Percentiles rank a stretch among this genome's conserved stretches.
phyloP scores from a whole-genome alignment of 257 asterid species.

The Scutellaria minor region DNA sequence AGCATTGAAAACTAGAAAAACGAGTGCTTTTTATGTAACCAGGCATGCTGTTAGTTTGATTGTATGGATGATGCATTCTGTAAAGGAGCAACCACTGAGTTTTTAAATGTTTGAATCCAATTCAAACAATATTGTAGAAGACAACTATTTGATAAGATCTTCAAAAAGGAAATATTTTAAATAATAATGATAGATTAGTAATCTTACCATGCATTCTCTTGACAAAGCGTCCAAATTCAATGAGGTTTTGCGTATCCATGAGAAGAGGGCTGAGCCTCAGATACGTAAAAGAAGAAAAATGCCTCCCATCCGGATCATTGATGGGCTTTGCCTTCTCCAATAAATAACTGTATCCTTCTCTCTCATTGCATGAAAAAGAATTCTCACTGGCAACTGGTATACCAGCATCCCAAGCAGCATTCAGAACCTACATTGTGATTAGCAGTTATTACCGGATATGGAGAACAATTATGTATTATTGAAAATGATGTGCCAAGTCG shows the following conservation, averaged over 20 bases:
- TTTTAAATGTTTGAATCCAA: slow-evolving; percentile 15
- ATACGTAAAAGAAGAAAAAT: slow-evolving; percentile 69
- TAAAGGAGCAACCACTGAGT: not conserved
- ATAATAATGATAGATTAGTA: not conserved
- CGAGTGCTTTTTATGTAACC: not conserved
- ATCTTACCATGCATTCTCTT: slow-evolving; percentile 85
- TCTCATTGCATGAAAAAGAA: slow-evolving; percentile 57
- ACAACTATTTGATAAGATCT: not conserved
- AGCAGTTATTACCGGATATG: slow-evolving; percentile 9
- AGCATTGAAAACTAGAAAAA: not conserved
- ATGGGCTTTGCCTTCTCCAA: slow-evolving; percentile 79
- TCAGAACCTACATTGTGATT: slow-evolving; percentile 58
- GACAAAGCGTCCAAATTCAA: slow-evolving; percentile 76
- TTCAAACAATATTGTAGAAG: not conserved
- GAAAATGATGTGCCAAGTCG: not conserved
- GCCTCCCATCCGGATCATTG: slow-evolving; percentile 80
- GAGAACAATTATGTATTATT: too few species aligned
- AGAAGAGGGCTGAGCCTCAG: slow-evolving; percentile 67
- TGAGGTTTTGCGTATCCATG: slow-evolving; percentile 68
- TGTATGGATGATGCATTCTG: not conserved
- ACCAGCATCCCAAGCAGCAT: slow-evolving; percentile 85
- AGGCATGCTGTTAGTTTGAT: not conserved
- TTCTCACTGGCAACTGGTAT: slow-evolving; percentile 72
- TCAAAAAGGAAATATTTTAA: not conserved
- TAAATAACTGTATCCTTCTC: slow-evolving; percentile 66